Percentiles rank a stretch among this genome's conserved stretches.
Conservation (phyloP, 1,139 yeast species). For the Magnusiomyces suaveolens region DNA sequence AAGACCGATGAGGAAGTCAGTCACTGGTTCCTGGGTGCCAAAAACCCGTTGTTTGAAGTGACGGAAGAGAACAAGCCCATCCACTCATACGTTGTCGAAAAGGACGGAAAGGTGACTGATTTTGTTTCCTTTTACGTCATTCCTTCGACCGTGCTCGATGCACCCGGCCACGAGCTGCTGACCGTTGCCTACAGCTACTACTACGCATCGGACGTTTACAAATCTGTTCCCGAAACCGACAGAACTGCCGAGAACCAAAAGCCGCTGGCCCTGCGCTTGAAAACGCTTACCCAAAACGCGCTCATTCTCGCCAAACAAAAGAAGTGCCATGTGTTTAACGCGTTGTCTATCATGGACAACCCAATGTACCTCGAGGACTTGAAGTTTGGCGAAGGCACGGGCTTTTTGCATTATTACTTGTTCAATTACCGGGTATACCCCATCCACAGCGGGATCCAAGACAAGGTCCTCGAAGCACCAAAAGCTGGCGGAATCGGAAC, state of each 20-base stretch:
- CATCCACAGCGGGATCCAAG: constrained; percentile 60
- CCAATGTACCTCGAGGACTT: constrained; percentile 67
- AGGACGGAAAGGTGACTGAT: constrained; percentile 61
- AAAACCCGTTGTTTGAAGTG: constrained; percentile 16
- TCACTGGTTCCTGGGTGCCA: constrained; percentile 66
- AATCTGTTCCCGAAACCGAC: constrained; percentile 10
- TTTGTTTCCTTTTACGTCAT: constrained; percentile 81
- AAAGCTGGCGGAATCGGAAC: constrained; percentile 71
- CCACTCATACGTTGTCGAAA: constrained; percentile 62
- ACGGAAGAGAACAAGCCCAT: constrained; percentile 44
- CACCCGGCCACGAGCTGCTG: constrained; percentile 53
- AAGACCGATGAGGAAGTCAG: constrained; percentile 51
- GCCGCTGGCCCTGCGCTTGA: constrained; percentile 49
- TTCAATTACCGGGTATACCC: constrained; percentile 84
- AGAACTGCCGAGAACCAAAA: constrained; percentile 16
- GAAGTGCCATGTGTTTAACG: constrained; percentile 86
- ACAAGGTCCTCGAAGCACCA: constrained; percentile 34
- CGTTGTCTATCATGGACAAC: constrained; percentile 84
- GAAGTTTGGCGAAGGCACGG: constrained; percentile 93
- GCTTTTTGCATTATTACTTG: constrained; percentile 76
- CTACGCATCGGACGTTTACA: constrained; percentile 52
- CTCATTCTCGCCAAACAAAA: constrained; percentile 57
- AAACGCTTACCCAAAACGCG: constrained; percentile 58
- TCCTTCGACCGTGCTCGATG: constrained; percentile 76
- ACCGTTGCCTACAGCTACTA: constrained; percentile 86